Conservation (phyloP, 202 grass and related monocot genomes). For the Setaria italica region DNA sequence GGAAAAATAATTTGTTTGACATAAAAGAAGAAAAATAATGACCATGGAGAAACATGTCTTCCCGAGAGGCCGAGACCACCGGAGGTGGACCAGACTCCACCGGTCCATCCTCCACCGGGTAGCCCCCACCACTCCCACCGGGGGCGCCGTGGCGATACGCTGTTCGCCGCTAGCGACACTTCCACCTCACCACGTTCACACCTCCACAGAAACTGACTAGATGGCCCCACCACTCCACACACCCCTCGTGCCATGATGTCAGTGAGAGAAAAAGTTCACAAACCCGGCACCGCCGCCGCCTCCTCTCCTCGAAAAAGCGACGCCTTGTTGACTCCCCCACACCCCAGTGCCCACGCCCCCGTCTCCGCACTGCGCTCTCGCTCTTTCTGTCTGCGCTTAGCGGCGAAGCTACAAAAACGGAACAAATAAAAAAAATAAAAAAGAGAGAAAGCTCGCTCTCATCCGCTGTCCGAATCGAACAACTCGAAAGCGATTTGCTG, state of each 20-base stretch:
- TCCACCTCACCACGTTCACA: neutral
- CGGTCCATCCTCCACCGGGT: neutral
- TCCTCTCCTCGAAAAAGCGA: neutral
- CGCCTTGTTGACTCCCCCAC: slow-evolving; percentile 35
- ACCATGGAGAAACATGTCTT: too few relatives aligned
- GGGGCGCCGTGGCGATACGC: neutral
- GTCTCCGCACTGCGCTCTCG: too few relatives aligned
- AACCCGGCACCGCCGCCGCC: neutral
- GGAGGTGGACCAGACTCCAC: neutral
- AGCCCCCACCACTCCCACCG: neutral
- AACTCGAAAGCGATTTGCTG: slow-evolving; percentile 30
- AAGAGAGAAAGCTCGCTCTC: slow-evolving; percentile 1
- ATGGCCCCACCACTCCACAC: neutral
- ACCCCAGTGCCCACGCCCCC: too few relatives aligned
- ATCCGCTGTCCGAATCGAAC: slow-evolving; percentile 23
- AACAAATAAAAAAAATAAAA: neutral
- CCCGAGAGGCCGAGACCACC: too few relatives aligned
- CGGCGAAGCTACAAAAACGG: slow-evolving; percentile 37
- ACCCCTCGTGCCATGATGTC: neutral
- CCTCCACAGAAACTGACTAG: neutral
- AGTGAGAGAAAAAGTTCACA: neutral
- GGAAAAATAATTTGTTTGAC: too few relatives aligned
- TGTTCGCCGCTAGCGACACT: neutral
- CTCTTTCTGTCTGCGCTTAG: neutral
- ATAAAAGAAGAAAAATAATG: too few relatives aligned